Percentiles rank a stretch among this genome's conserved stretches.
Conservation (phyloP, 306 rosid species). For the Cucurbita moschata region DNA sequence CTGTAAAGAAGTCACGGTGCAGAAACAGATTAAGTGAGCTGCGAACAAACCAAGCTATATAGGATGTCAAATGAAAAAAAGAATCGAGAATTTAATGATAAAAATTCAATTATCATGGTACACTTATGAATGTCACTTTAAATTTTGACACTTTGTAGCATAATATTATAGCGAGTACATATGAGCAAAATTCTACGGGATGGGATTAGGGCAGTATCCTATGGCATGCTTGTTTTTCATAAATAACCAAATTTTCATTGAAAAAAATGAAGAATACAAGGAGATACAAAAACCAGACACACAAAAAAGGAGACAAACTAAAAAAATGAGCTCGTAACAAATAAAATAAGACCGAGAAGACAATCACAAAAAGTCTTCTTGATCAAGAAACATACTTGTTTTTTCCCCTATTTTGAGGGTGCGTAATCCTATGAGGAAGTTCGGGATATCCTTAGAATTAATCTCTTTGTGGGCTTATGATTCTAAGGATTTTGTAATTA, state of each 20-base stretch:
- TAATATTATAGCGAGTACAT: not conserved
- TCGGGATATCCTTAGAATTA: not conserved
- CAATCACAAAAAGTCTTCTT: not conserved
- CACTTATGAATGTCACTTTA: not conserved
- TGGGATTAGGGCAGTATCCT: not conserved
- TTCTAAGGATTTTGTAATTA: not conserved
- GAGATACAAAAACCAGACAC: not conserved
- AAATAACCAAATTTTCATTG: not conserved
- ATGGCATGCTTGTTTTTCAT: not conserved
- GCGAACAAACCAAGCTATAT: not conserved
- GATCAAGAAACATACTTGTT: not conserved
- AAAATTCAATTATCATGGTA: not conserved
- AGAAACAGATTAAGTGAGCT: not conserved
- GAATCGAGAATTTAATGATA: not conserved
- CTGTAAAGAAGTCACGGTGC: constrained; percentile 19
- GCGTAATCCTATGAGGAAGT: not conserved
- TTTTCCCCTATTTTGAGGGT: not conserved
- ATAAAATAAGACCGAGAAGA: not conserved
- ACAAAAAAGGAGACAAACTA: not conserved
- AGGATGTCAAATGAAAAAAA: not conserved
- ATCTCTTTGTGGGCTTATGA: not conserved
- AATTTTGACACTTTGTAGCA: not conserved
- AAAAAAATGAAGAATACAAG: not conserved
- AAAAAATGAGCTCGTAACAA: not conserved
- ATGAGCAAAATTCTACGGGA: not conserved